Conservation (phyloP, 2,329 filamentous ascomycete species). For the Rhinocladiella mackenziei region DNA sequence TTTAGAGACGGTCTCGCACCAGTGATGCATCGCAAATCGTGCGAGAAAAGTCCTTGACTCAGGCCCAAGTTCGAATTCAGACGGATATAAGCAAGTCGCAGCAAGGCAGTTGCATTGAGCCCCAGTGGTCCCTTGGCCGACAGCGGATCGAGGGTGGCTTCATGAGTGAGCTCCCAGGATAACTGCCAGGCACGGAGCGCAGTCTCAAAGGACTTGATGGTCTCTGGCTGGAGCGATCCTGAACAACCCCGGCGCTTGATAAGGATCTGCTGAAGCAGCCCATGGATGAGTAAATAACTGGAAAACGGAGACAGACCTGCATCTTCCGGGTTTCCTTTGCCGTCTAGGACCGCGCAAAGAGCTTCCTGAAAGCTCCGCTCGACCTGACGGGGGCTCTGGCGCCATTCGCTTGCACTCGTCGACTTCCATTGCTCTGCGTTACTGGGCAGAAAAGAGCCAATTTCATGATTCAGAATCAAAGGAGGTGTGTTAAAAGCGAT, state of each 20-base stretch:
- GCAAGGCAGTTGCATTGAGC: constrained; percentile 28
- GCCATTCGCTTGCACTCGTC: constrained; percentile 5
- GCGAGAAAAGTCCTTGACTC: constrained; percentile 14
- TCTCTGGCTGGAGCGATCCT: neutral
- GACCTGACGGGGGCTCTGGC: neutral
- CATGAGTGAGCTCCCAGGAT: constrained; percentile 27
- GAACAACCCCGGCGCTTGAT: neutral
- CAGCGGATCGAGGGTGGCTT: constrained; percentile 26
- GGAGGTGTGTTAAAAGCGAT: constrained; percentile 24
- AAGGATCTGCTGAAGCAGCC: constrained; percentile 10
- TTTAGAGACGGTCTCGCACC: neutral
- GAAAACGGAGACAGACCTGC: constrained; percentile 7
- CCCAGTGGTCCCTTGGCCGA: constrained; percentile 27
- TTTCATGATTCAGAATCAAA: constrained; percentile 20
- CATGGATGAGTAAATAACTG: constrained; percentile 16
- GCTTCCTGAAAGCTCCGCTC: constrained; percentile 2
- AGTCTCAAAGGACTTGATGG: constrained; percentile 4
- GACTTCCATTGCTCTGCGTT: constrained; percentile 17
- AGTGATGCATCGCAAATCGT: constrained; percentile 4
- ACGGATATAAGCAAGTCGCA: constrained; percentile 29
- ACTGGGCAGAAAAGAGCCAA: constrained; percentile 17
- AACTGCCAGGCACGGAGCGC: constrained; percentile 26
- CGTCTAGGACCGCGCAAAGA: constrained; percentile 4
- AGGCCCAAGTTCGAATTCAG: constrained; percentile 21
- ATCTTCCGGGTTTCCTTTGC: neutral